Percentiles rank a stretch among this genome's conserved stretches.
Conservation (phyloP, 768 basidiomycete genomes). For the Suillus bovinus region DNA sequence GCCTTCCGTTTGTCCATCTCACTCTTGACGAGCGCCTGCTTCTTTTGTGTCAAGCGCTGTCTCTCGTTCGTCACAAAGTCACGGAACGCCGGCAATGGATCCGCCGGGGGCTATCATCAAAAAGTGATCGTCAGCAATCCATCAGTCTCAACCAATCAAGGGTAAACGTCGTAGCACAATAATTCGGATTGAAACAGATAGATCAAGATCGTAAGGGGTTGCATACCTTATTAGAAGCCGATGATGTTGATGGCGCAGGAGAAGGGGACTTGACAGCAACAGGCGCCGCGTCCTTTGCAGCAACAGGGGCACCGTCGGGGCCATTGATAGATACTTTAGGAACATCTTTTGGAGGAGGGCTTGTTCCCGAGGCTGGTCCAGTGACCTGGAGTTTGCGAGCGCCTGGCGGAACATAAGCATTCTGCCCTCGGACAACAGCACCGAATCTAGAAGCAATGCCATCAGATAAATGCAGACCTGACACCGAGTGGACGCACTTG, state of each 20-base stretch:
- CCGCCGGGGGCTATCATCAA: conserved; percentile 57
- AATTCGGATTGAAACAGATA: conserved; percentile 7
- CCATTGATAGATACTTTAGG: conserved; percentile 78
- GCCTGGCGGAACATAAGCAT: conserved; percentile 94
- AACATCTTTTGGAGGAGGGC: conserved; percentile 44
- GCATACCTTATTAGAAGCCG: conserved; percentile 51
- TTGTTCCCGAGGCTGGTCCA: conserved; percentile 17
- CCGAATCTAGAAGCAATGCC: conserved; percentile 89
- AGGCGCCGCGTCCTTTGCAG: conserved; percentile 41
- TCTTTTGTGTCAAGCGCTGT: conserved; percentile 87
- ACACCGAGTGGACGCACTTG: conserved; percentile 80
- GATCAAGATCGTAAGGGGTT: background rate
- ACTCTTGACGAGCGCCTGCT: conserved; percentile 83
- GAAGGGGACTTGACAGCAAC: conserved; percentile 64
- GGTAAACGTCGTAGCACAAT: conserved; percentile 3
- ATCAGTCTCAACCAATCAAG: conserved; percentile 17
- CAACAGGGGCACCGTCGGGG: conserved; percentile 63
- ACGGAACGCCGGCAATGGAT: conserved; percentile 82
- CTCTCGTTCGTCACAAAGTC: conserved; percentile 93
- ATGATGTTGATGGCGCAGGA: conserved; percentile 50
- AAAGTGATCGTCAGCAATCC: conserved; percentile 8
- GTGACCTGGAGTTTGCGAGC: conserved; percentile 57
- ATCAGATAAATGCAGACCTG: conserved; percentile 83
- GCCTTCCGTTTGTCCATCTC: conserved; percentile 96
- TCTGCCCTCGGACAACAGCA: conserved; percentile 84